Evolutionary conservation across 163 green algal species (phyloP).

Genomic region (Botryococcus braunii): DNA sequence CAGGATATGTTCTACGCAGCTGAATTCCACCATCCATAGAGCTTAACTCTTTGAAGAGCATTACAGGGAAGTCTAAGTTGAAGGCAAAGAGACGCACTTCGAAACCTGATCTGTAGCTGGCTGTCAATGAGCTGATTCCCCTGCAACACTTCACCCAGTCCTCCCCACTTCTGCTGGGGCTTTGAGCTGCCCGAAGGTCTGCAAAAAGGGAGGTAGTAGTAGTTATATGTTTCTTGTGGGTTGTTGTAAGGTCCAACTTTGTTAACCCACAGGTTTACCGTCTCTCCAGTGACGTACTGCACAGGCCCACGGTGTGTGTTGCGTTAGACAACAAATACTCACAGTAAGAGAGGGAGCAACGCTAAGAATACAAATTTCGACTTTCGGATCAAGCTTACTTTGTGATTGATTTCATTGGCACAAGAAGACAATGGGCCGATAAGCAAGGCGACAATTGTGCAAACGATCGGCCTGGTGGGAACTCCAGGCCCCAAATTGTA

Average conservation of each 20-base stretch:
- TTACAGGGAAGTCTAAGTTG: not conserved
- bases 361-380: too few species aligned
- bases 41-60: too few species aligned
- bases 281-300: slow-evolving; percentile 58
- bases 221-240: slow-evolving; percentile 88
- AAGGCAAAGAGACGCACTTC: slow-evolving; percentile 34
- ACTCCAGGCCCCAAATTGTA: too few species aligned
- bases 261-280: slow-evolving; percentile 78
- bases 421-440: too few species aligned
- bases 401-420: too few species aligned
- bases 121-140: slow-evolving; percentile 95
- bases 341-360: too few species aligned
- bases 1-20: too few species aligned
- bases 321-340: too few species aligned
- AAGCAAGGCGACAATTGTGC: too few species aligned
- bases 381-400: too few species aligned
- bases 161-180: slow-evolving; percentile 81
- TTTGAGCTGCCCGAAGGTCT: slow-evolving; percentile 44
- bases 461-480: too few species aligned
- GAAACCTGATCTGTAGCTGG: slow-evolving; percentile 81
- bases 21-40: too few species aligned
- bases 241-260: slow-evolving; percentile 64
- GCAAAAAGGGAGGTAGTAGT: slow-evolving; percentile 92
- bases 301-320: not conserved
- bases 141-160: slow-evolving; percentile 89